A percentile compares a stretch with the other conserved stretches of the same genome.
These are phyloP conservation scores for Penicillium fuscoglaucum DNA, from an alignment of 2,329 filamentous ascomycete species.

Conservation along the genomic window DNA sequence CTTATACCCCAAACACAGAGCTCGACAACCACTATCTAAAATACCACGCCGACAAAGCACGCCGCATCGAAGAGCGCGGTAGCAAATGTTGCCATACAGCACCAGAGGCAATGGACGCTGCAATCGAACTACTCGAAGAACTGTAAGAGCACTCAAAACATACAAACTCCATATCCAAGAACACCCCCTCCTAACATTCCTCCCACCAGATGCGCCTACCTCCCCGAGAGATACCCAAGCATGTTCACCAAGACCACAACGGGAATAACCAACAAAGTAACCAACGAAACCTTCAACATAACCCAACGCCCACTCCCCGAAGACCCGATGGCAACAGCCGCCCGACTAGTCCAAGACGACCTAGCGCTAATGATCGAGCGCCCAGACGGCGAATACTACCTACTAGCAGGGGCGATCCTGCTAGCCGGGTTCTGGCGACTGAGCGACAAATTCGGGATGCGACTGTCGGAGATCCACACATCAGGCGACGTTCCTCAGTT, in stretches of 20 bases:
- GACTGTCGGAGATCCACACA: slow-evolving; percentile 75
- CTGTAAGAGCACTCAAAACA: slow-evolving; percentile 45
- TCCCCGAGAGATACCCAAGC: slow-evolving; percentile 72
- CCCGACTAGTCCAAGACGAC: slow-evolving; percentile 76
- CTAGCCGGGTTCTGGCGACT: slow-evolving; percentile 82
- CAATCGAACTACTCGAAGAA: slow-evolving; percentile 74
- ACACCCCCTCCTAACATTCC: slow-evolving; percentile 2
- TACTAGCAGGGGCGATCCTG: slow-evolving; percentile 73
- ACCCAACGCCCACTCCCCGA: slow-evolving; percentile 63
- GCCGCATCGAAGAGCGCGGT: slow-evolving; percentile 66
- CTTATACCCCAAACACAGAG: slow-evolving; percentile 48
- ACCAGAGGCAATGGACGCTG: slow-evolving; percentile 69
- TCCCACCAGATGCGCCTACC: slow-evolving; percentile 54
- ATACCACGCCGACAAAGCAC: slow-evolving; percentile 70
- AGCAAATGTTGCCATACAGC: slow-evolving; percentile 67
- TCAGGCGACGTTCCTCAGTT: slow-evolving; percentile 73
- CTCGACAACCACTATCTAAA: slow-evolving; percentile 75
- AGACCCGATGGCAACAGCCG: slow-evolving; percentile 75
- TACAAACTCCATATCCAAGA: neutral
- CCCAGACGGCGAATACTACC: slow-evolving; percentile 74
- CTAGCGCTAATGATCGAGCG: slow-evolving; percentile 80
- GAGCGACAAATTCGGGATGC: slow-evolving; percentile 78
- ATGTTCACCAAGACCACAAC: slow-evolving; percentile 64
- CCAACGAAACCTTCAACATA: slow-evolving; percentile 71
- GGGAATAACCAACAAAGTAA: slow-evolving; percentile 70